Conservation (phyloP, 31 red algal species). For the Bonnemaisonia californica region DNA sequence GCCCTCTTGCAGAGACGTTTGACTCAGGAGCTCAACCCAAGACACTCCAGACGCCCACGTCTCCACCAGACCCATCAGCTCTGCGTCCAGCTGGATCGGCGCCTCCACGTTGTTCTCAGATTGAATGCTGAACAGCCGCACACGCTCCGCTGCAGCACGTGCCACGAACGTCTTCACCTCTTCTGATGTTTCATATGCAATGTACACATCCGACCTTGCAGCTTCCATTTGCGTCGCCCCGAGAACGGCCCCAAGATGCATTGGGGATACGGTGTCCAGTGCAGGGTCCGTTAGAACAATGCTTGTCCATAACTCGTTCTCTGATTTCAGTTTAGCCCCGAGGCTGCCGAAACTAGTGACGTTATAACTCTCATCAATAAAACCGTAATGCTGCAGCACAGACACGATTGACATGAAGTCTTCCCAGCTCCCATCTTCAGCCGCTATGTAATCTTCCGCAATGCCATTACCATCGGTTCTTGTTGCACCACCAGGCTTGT, state of each 20-base stretch:
- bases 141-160: constrained; percentile 10
- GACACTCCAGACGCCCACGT: constrained; percentile 69
- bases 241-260: constrained; percentile 75
- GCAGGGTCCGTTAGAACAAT: constrained; percentile 50
- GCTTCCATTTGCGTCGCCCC: constrained; percentile 63
- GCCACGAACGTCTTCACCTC: constrained; percentile 12
- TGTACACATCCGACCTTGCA: constrained; percentile 42
- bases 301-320: constrained; percentile 95
- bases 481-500: background rate
- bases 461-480: constrained; percentile 3
- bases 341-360: constrained; percentile 81
- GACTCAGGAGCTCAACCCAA: constrained; percentile 70
- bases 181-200: constrained; percentile 42
- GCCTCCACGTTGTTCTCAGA: constrained; percentile 29
- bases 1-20: constrained; percentile 81
- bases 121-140: constrained; percentile 45
- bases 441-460: background rate
- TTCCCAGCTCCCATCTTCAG: constrained; percentile 53
- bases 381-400: constrained; percentile 80
- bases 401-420: constrained; percentile 56
- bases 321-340: constrained; percentile 67
- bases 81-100: constrained; percentile 42
- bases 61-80: constrained; percentile 75
- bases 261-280: constrained; percentile 52
- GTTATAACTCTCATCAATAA: constrained; percentile 53